Percentiles rank a stretch among this genome's conserved stretches.
These are phyloP conservation scores for Excoecaria agallocha DNA, from an alignment of 345 rosid genomes.

Conservation along the genomic window DNA sequence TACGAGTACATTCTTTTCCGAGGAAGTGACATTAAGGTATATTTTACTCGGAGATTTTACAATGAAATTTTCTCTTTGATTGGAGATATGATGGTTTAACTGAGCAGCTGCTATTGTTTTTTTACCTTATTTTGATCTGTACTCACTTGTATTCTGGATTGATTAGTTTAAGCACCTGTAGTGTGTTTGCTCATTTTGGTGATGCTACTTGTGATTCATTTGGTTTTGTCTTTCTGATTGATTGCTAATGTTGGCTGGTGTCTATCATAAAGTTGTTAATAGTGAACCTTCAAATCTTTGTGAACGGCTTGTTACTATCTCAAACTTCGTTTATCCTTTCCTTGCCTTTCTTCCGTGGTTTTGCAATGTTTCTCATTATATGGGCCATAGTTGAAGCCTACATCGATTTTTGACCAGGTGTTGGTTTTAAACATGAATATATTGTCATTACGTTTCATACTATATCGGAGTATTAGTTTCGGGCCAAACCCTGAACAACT, in stretches of 20 bases:
- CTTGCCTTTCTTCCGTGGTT: neutral
- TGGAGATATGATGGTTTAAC: neutral
- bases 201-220: neutral
- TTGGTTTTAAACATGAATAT: no score
- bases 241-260: neutral
- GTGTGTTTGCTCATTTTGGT: neutral
- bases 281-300: neutral
- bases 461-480: no score
- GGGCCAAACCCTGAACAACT: neutral
- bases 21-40: conserved; percentile 68
- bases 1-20: conserved; percentile 67
- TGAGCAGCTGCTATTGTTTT: neutral
- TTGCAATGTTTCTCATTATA: no score
- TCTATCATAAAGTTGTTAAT: neutral
- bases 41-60: neutral
- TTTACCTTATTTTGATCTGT: neutral
- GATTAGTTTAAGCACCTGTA: neutral
- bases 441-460: no score
- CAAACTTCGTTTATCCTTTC: neutral
- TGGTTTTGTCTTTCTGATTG: no score
- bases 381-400: no score
- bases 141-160: neutral
- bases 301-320: neutral
- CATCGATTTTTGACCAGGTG: no score
- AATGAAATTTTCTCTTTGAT: neutral